These are phyloP conservation scores for Mycena latifolia DNA, from an alignment of 768 basidiomycete genomes.

Conservation along the genomic window DNA sequence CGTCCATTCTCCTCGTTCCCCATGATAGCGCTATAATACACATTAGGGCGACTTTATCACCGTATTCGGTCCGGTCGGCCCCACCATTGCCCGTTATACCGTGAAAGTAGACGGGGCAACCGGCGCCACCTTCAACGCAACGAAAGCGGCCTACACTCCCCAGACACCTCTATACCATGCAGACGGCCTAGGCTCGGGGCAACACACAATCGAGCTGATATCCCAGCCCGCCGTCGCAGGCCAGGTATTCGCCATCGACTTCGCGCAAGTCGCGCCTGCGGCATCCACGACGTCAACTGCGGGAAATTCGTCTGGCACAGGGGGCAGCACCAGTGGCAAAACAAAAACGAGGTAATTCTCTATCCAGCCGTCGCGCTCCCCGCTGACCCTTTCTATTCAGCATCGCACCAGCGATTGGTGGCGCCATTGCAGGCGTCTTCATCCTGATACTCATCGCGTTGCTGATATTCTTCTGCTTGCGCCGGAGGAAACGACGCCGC, in stretches of 20 bases:
- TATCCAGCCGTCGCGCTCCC: background rate
- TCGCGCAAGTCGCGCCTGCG: conserved; percentile 12
- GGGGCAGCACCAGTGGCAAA: background rate
- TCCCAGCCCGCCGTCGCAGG: conserved; percentile 21
- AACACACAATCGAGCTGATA: conserved; percentile 39
- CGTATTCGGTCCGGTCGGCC: conserved; percentile 28
- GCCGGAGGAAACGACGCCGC: conserved; percentile 20
- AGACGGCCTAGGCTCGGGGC: conserved; percentile 26
- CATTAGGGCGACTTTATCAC: conserved; percentile 23
- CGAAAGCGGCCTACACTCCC: conserved; percentile 28
- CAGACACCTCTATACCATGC: conserved; percentile 31
- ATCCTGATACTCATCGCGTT: conserved; percentile 17
- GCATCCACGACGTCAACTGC: background rate
- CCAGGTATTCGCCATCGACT: conserved; percentile 31
- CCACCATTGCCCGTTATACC: conserved; percentile 22
- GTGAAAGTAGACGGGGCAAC: conserved; percentile 20
- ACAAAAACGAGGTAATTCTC: conserved; percentile 14
- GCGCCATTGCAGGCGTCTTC: conserved; percentile 25
- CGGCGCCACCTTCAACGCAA: conserved; percentile 27
- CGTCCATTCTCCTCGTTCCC: background rate
- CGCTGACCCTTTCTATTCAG: conserved; percentile 12
- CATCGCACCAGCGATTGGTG: conserved; percentile 24
- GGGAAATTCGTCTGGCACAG: background rate
- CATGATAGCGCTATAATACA: background rate
- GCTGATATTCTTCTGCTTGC: conserved; percentile 11